A percentile compares a stretch with the other conserved stretches of the same genome.
These are phyloP conservation scores for Hepatocystis sp. DNA, from an alignment of 169 alveolate species.

Conservation along the genomic window DNA sequence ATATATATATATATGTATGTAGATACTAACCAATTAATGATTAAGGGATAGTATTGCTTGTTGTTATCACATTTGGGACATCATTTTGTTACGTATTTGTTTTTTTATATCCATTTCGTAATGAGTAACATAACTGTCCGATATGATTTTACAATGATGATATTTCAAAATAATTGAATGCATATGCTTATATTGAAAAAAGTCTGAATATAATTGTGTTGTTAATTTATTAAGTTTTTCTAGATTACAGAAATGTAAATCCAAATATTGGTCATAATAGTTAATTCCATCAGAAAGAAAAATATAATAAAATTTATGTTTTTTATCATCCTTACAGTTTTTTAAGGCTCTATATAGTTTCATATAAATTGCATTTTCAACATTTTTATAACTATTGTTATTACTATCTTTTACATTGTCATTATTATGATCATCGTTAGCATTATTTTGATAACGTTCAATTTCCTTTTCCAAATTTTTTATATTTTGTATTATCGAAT, in stretches of 20 bases:
- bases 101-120: conserved; percentile 27
- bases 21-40: too few relatives aligned
- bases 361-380: conserved; percentile 39
- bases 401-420: too few relatives aligned
- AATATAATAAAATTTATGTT: conserved; percentile 28
- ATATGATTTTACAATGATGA: conserved; percentile 22
- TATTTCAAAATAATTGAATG: conserved; percentile 61
- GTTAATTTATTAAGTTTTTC: conserved; percentile 29
- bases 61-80: too few relatives aligned
- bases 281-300: conserved; percentile 37
- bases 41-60: too few relatives aligned
- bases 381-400: too few relatives aligned
- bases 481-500: conserved; percentile 42
- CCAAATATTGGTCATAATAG: conserved; percentile 63
- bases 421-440: conserved; percentile 1
- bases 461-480: conserved; percentile 57
- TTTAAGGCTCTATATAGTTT: conserved; percentile 49
- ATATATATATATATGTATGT: too few relatives aligned
- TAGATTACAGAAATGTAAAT: conserved; percentile 53
- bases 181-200: conserved; percentile 61
- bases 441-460: conserved; percentile 6
- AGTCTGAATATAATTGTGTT: conserved; percentile 27
- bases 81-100: conserved; percentile 21
- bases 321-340: conserved; percentile 8
- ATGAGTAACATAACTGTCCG: conserved; percentile 28